phyloP scores from a whole-genome alignment of 805 yeast species.

The Clavispora phyllophila region DNA sequence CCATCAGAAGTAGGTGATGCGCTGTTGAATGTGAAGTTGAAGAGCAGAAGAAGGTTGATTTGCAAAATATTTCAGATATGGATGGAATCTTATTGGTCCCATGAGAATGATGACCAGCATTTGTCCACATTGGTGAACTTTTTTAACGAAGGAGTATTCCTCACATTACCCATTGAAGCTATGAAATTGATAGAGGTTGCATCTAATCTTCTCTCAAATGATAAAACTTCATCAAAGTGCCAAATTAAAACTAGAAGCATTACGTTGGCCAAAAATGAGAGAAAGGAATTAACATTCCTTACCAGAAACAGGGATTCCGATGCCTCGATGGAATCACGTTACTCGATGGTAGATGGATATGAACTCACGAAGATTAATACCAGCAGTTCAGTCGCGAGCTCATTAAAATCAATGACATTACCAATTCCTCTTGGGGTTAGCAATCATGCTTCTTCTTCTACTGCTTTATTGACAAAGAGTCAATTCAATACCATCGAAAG shows the following conservation, averaged over 20 bases:
- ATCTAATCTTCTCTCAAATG: slow-evolving; percentile 49
- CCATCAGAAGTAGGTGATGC: slow-evolving; percentile 13
- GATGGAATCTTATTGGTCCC: slow-evolving; percentile 89
- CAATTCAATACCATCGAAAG: slow-evolving; percentile 45
- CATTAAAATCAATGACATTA: slow-evolving; percentile 35
- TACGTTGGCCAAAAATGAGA: slow-evolving; percentile 27
- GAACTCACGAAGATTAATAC: slow-evolving; percentile 49
- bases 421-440: slow-evolving; percentile 42
- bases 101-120: slow-evolving; percentile 50
- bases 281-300: slow-evolving; percentile 31
- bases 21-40: slow-evolving; percentile 32
- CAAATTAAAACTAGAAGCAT: slow-evolving; percentile 56
- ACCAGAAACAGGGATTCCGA: slow-evolving; percentile 16
- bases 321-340: slow-evolving; percentile 23
- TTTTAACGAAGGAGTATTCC: slow-evolving; percentile 71
- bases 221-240: slow-evolving; percentile 13
- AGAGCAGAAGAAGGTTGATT: slow-evolving; percentile 61
- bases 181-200: slow-evolving; percentile 57
- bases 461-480: slow-evolving; percentile 31
- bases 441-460: slow-evolving; percentile 36
- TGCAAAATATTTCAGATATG: slow-evolving; percentile 70
- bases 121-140: slow-evolving; percentile 71
- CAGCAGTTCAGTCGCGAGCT: slow-evolving; percentile 39
- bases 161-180: slow-evolving; percentile 59
- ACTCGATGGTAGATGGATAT: slow-evolving; percentile 53